Evolutionary conservation across 2,329 filamentous ascomycete genomes (phyloP), one percentile per base, ranked within the genome.

Genomic region (Diplodia scrobiculata): DNA sequence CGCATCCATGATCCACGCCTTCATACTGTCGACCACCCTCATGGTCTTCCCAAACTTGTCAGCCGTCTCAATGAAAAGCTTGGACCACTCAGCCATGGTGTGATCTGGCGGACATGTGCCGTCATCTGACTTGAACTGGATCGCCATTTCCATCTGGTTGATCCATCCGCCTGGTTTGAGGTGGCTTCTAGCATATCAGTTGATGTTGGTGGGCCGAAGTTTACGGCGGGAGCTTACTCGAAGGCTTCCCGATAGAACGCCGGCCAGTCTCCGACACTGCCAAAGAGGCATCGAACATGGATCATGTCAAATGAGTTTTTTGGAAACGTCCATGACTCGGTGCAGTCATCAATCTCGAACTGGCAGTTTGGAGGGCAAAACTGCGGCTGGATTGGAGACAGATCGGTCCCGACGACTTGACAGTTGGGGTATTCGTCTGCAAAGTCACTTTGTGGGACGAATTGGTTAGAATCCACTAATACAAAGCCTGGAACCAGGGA

Each of bases 261-360:
- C 21, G 69, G 25, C 72, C 72, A 73, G 65, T 73, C 70, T 5
- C 68, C 66, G 9, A 73, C 66, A 29, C 68, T 70, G 34, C 72
- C 71, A 34, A 67, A 71, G 7, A 73, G 27, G 3, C 64, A 70
- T 4, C 71, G 64, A 3, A 67, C 66, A 45, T 73, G 69, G n/a
- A 73, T 70, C 50, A 72, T 67, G 54, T 73, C 72, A 48, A 73
- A 72, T 36, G 67, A 69, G 3, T 70, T 58, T 32, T 68, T 69
- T n/a, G 68, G 71, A 60, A 72, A 73, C 1, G 70, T 66, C 75
- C 75, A 77, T 14, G 72, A 70, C 5, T 73, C 69, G 10, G 73
- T 72, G 72, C 82, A 71, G 77, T 81, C 70, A 81, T 83, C 79
- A 80, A 88, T 82, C 64, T 82, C 78, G 69, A 83, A 83, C n/a